Evolutionary conservation across 495 filamentous ascomycete genomes (phyloP).

Genomic region (Neurospora sp.): DNA sequence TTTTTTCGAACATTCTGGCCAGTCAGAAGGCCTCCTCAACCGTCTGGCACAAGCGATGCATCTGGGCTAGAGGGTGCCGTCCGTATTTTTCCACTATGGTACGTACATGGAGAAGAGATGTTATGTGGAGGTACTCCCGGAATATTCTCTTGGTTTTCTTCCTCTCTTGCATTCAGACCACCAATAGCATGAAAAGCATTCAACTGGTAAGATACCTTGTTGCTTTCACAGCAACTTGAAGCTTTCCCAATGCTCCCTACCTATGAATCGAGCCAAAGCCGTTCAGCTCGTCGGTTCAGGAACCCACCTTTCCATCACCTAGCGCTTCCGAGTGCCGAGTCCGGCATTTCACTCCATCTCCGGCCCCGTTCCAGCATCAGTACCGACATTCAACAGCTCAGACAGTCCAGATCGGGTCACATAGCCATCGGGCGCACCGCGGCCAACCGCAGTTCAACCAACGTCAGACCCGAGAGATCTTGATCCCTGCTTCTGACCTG

Average conservation of each 20-base stretch:
- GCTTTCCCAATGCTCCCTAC: neutral
- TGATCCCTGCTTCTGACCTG: neutral
- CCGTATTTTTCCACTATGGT: neutral
- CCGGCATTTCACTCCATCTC: neutral
- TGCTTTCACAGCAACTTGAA: neutral
- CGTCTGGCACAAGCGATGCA: neutral
- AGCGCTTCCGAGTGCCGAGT: neutral
- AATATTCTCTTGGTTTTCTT: neutral
- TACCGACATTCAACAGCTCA: neutral
- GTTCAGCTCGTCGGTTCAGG: neutral
- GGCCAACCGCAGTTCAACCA: neutral
- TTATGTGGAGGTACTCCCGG: too few relatives aligned
- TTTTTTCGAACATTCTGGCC: too few relatives aligned
- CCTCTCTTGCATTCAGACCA: neutral
- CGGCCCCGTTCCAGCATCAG: neutral
- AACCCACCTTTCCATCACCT: neutral
- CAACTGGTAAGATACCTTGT: neutral
- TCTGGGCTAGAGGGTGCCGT: neutral
- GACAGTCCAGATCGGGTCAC: neutral
- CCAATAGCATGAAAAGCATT: neutral
- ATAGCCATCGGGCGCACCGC: neutral
- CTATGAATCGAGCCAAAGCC: neutral
- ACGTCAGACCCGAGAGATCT: neutral
- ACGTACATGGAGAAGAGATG: neutral
- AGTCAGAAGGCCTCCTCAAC: too few relatives aligned